A percentile compares a stretch with the other conserved stretches of the same genome.
Evolutionary conservation across 441 rosid genomes (phyloP).

Genomic region (Bocquillonia castaneifolia): DNA sequence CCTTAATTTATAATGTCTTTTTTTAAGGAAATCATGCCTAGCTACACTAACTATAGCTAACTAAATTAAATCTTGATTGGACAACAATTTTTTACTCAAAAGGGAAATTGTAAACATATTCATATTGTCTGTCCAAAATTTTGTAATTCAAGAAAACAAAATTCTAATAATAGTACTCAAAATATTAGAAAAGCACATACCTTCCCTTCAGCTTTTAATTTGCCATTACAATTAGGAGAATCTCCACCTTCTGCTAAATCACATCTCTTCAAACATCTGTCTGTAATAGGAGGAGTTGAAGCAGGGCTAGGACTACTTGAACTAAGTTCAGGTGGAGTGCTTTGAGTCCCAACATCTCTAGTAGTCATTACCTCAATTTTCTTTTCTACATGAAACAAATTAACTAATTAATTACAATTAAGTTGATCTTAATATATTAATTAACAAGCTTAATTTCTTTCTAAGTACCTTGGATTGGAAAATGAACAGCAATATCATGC

Average conservation of each 20-base stretch:
- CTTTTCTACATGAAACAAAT: constrained; percentile 34
- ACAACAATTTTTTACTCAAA: not conserved
- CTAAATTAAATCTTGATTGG: not conserved
- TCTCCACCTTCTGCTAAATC: constrained; percentile 44
- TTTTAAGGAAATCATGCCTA: too few relatives aligned
- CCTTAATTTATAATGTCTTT: too few relatives aligned
- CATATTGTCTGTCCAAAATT: not conserved
- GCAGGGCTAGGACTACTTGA: constrained; percentile 68
- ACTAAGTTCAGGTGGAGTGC: constrained; percentile 53
- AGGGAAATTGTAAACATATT: not conserved
- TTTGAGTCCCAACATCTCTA: constrained; percentile 85
- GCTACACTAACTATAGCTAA: not conserved
- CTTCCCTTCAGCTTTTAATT: constrained; percentile 47
- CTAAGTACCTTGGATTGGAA: constrained; percentile 45
- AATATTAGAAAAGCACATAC: constrained; percentile 30
- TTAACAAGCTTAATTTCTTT: not conserved
- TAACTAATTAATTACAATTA: too few relatives aligned
- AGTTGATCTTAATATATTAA: too few relatives aligned
- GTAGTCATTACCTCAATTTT: constrained; percentile 42
- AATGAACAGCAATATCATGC: constrained; percentile 19
- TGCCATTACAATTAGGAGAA: constrained; percentile 42
- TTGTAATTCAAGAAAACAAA: not conserved
- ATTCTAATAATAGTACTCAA: not conserved
- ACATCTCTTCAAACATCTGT: constrained; percentile 44
- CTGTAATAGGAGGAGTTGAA: constrained; percentile 66